Base-by-base conservation (phyloP, 2,329 filamentous ascomycete species). In the Neonectria faginata region DNA sequence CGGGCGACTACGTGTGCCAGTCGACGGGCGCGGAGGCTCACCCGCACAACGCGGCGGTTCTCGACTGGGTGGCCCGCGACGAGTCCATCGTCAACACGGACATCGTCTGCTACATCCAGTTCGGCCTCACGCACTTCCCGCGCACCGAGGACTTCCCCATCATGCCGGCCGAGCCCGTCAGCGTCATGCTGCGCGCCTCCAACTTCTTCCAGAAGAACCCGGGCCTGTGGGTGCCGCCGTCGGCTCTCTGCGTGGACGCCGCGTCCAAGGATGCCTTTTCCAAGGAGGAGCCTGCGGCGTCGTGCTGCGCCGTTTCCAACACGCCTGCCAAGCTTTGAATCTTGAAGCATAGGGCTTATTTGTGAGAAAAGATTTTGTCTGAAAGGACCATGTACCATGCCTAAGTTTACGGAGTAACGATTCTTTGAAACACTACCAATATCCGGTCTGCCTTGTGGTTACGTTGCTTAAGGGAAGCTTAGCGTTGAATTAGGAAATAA, bases 41-140 rank as follows among this genome's bases (percentile, higher is more conserved):
- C 3, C 72, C 72, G 66, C 91, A 91, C 1, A 91, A 91, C 0
- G 79, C 81, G 45, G 93, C 92, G 39, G 82, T 97, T 2, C 88
- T 91, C 0, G 85, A 89, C 71, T 95, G 92, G 93, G 91, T 96
- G n/a, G 88, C 92, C 66, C 89, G 92, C 8, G 82, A 82, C 41
- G 89, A 87, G 67, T 86, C 83, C 36, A 89, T 97, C 71, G 92
- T 92, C 58, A 91, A 97, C 82, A 92, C 89, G 0, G 92, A 97
- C 77, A 82, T 97, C 29, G 94, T 97, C 1, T 87, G 97, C 29
- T 97, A 94, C 92, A 94, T 97, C 81, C 97, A 94, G 0, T 97
- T 97, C 74, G 94, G 94, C 41, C 84, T 97, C 42, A 95, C 91
- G 0, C 94, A 97, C 78, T 95, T 97, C 84, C 94, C 94, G 0